Evolutionary conservation across 768 basidiomycete genomes (phyloP), one percentile per base, ranked within the genome.

Genomic region (Boletus patriciae): DNA sequence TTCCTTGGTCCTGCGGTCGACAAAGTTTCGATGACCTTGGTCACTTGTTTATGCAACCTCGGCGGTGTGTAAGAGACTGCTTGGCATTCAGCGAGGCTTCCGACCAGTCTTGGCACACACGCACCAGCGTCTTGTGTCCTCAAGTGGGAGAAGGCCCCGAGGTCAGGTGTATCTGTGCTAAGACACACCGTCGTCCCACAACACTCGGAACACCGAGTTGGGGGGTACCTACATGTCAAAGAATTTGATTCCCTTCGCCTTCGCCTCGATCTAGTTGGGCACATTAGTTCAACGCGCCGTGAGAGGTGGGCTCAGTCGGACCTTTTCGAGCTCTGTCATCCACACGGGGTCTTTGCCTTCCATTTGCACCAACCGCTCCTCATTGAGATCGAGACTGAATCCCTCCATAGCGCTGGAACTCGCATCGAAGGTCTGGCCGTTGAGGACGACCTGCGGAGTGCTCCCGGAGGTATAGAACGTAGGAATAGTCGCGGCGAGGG

Each of bases 311-410:
- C 13, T 29, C 12, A 36, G 33, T 19, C 62, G 10, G 31, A 88
- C 90, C 86, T 96, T 97, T 63, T 94, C 87, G n/a, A 89, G 74
- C 73, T 97, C 94, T 15, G 92, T 83, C 76, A 94, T 88, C 87
- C 84, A 88, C 50, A 87, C 80, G 4, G 91, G 87, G 12, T 76
- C 76, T 66, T 84, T 76, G 36, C 81, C 88, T 52, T 87, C 82
- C 66, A 92, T 77, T 69, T 92, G 83, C 50, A 96, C 85, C 51
- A 94, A 81, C 49, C 94, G 82, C 50, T 77, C 77, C 44, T 82
- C 88, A 55, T 80, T 78, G 52, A 95, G 77, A 75, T 94, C 87
- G 57, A 92, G 77, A 69, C 79, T 76, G 70, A 87, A 90, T 47
- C 87, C 89, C 41, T 62, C 51, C 41, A 42, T 59, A 7, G 52